These are phyloP conservation scores for Eleusine coracana DNA, from an alignment of 176 grass and related monocot species.

Conservation along the genomic window DNA sequence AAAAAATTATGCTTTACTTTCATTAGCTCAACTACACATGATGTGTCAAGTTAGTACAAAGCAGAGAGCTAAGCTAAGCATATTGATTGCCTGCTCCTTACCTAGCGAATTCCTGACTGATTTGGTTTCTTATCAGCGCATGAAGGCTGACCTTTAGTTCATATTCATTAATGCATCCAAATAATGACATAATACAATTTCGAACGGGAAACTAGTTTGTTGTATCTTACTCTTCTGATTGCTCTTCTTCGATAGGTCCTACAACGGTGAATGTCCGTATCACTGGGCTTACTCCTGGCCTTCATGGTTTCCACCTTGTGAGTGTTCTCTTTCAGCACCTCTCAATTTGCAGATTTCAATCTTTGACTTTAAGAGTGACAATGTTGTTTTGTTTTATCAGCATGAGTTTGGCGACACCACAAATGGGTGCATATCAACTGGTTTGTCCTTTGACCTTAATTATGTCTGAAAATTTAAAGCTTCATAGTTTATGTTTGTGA, in stretches of 20 bases:
- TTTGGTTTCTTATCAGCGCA: too few relatives aligned
- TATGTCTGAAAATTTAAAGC: not conserved
- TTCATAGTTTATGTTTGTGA: not conserved
- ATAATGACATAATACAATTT: not conserved
- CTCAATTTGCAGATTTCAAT: not conserved
- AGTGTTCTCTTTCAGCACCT: constrained; percentile 21
- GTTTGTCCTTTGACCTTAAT: constrained; percentile 35
- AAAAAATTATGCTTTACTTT: too few relatives aligned
- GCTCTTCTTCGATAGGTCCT: constrained; percentile 56
- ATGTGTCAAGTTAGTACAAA: too few relatives aligned
- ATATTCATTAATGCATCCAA: not conserved
- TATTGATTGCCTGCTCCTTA: too few relatives aligned
- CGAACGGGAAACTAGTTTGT: not conserved
- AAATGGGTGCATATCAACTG: constrained; percentile 96
- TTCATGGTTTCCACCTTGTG: constrained; percentile 86
- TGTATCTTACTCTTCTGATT: constrained; percentile 11
- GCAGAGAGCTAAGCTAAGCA: too few relatives aligned
- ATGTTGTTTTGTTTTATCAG: constrained; percentile 46
- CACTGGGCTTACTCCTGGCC: constrained; percentile 82
- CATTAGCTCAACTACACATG: too few relatives aligned
- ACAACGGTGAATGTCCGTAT: constrained; percentile 70
- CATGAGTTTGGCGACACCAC: constrained; percentile 88
- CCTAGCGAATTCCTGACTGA: too few relatives aligned
- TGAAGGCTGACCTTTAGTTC: too few relatives aligned
- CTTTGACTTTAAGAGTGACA: not conserved